These are phyloP conservation scores for Penicillium sp. DNA, from an alignment of 2,329 filamentous ascomycete genomes.

Conservation along the genomic window DNA sequence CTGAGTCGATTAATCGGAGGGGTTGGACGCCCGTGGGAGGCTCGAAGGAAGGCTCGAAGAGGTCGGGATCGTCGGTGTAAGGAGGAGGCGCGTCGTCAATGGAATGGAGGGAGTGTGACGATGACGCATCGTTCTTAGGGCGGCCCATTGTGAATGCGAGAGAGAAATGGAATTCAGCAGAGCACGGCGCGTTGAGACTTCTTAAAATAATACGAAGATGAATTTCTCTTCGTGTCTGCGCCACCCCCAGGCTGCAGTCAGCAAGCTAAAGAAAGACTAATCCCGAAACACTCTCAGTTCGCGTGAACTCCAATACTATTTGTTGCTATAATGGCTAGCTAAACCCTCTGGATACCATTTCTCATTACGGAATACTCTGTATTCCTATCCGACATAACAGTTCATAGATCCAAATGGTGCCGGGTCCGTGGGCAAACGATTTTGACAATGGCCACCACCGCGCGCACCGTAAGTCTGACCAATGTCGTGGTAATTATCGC, in stretches of 20 bases:
- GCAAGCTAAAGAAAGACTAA: too few species aligned
- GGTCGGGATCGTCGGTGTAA: slow-evolving; percentile 22
- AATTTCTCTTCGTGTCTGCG: too few species aligned
- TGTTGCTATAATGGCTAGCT: too few species aligned
- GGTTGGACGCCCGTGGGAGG: slow-evolving; percentile 2
- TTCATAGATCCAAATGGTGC: not conserved
- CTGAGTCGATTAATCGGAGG: slow-evolving; percentile 20
- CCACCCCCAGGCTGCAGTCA: too few species aligned
- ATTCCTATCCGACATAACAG: slow-evolving; percentile 6
- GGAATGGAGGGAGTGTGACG: slow-evolving; percentile 22
- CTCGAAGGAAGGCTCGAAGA: not conserved
- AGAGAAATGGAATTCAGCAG: not conserved
- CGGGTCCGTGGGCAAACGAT: not conserved
- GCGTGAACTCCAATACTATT: too few species aligned
- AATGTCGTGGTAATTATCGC: slow-evolving; percentile 1
- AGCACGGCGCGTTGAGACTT: too few species aligned
- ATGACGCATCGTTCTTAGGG: slow-evolving; percentile 13
- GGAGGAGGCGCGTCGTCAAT: slow-evolving; percentile 21
- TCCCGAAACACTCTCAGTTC: too few species aligned
- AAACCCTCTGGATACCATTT: not conserved
- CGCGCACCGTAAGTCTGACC: slow-evolving; percentile 7
- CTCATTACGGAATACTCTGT: not conserved
- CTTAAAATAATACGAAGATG: too few species aligned
- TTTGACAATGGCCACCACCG: not conserved
- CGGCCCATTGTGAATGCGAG: slow-evolving; percentile 12